Percentiles rank a stretch among this genome's conserved stretches.
These are phyloP conservation scores for Cordyceps militaris DNA, from an alignment of 2,329 filamentous ascomycete genomes.

Conservation along the genomic window DNA sequence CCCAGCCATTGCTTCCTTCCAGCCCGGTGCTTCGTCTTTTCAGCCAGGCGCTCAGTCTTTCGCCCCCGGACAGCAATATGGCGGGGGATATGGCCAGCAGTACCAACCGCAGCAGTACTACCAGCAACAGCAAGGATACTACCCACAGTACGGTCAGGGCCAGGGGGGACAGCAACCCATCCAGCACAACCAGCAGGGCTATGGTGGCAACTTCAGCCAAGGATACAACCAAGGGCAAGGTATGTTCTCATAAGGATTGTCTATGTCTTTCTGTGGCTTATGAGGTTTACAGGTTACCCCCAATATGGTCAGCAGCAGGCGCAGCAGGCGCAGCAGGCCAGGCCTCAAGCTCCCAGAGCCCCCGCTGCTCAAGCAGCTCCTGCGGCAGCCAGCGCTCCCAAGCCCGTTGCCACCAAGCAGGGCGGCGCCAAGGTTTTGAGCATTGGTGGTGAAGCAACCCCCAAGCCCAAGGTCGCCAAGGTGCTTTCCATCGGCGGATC, in stretches of 20 bases:
- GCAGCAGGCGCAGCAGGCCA: conserved; percentile 32
- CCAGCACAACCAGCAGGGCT: conserved; percentile 41
- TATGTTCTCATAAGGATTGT: conserved; percentile 23
- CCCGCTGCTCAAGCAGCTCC: conserved; percentile 39
- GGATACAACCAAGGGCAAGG: conserved; percentile 40
- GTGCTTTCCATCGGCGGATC: conserved; percentile 37
- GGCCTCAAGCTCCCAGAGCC: conserved; percentile 34
- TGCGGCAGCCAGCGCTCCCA: conserved; percentile 37
- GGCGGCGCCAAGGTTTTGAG: conserved; percentile 66
- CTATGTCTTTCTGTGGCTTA: conserved; percentile 13
- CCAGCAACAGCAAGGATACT: conserved; percentile 49
- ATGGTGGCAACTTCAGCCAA: conserved; percentile 45
- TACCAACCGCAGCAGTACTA: conserved; percentile 51
- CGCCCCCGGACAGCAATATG: conserved; percentile 48
- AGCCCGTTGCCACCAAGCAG: conserved; percentile 58
- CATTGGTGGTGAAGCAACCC: conserved; percentile 54
- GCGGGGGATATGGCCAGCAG: conserved; percentile 48
- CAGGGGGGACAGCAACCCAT: conserved; percentile 29
- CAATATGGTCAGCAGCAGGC: conserved; percentile 45
- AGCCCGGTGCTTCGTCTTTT: conserved; percentile 64
- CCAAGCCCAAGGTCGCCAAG: conserved; percentile 43
- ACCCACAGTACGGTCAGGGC: conserved; percentile 48
- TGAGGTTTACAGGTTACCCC: conserved; percentile 38
- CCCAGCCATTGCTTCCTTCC: conserved; percentile 63
- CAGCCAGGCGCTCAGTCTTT: conserved; percentile 46